Evolutionary conservation across 805 yeast genomes (phyloP), one percentile per base, ranked within the genome.

Genomic region (Wickerhamiella azyma): DNA sequence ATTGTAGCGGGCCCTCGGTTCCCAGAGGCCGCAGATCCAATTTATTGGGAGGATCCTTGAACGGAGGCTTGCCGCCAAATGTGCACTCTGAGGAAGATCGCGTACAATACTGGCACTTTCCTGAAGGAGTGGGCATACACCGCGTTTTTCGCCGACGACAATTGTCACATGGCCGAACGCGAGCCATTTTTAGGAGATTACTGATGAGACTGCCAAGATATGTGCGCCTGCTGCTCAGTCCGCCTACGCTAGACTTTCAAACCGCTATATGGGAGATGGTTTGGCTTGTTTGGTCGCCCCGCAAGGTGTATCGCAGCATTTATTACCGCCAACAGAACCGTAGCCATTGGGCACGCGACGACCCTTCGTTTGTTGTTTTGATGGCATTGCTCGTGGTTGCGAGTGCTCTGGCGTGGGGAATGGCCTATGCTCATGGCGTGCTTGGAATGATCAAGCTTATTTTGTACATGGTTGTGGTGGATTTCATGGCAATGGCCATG

Each of bases 191-290:
- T 9, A 9, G 16, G 4, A 9, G 3, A 18, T 9, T 35, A 17
- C 30, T 11, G 17, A 54, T 54, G 57, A 43, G 55, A 26, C 33
- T 58, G 21, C 65, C 65, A 7, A 46, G 59, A 24, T 48, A 58
- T 32, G 28, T 63, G 21, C 54, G 62, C 18, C 50, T 84, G 43
- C 60, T 79, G 35, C 66, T 81, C 51, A 76, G 77, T 53, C 88
- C 94, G 1, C 82, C 79, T 8, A 79, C 94, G 0, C 68, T 86
- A 46, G 96, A 88, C 63, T 83, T 86, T 56, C 96, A 88, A 61
- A 83, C 94, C 1, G 95, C 96, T 11, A 71, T 78, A 49, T 88
- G 95, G 95, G 96, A 88, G 60, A 79, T 86, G 63, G 67, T 81
- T 50, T 74, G 85, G 56, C 65, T 86, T 46, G 67, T 86, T 13